Conservation (phyloP, 2,329 filamentous ascomycete species). For the Claviceps africana region DNA sequence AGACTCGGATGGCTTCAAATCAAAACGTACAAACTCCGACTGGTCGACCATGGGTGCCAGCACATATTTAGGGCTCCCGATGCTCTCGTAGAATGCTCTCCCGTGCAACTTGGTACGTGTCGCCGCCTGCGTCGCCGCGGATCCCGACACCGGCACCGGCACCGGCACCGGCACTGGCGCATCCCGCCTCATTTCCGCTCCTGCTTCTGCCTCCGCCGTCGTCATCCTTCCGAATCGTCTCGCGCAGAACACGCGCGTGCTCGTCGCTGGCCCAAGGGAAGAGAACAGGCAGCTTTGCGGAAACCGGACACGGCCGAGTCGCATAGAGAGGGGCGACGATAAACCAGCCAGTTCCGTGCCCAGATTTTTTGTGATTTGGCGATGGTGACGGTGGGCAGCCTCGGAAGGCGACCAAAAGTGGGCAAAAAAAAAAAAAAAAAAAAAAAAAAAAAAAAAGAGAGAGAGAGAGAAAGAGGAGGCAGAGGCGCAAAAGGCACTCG, state of each 20-base stretch:
- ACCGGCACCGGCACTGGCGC: conserved; percentile 8
- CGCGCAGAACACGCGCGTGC: neutral
- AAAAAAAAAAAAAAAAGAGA: neutral
- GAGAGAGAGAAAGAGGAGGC: too few relatives aligned
- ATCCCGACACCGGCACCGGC: conserved; percentile 3
- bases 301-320: neutral
- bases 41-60: conserved; percentile 97
- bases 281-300: neutral
- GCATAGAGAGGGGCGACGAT: conserved; percentile 1
- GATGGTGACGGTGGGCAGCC: neutral
- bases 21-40: conserved; percentile 72
- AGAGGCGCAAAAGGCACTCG: too few relatives aligned
- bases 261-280: neutral
- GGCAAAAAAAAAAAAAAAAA: neutral
- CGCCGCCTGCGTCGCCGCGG: conserved; percentile 6
- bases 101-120: conserved; percentile 58
- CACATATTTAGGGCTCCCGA: conserved; percentile 80
- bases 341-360: neutral
- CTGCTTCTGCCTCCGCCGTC: conserved; percentile 10
- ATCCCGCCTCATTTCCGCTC: conserved; percentile 9
- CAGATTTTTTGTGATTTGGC: neutral
- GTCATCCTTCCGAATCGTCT: conserved; percentile 20
- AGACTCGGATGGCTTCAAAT: too few relatives aligned
- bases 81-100: conserved; percentile 83
- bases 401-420: neutral